Base-by-base conservation (phyloP, 2,329 filamentous ascomycete genomes). In the Scytalidium lignicola region DNA sequence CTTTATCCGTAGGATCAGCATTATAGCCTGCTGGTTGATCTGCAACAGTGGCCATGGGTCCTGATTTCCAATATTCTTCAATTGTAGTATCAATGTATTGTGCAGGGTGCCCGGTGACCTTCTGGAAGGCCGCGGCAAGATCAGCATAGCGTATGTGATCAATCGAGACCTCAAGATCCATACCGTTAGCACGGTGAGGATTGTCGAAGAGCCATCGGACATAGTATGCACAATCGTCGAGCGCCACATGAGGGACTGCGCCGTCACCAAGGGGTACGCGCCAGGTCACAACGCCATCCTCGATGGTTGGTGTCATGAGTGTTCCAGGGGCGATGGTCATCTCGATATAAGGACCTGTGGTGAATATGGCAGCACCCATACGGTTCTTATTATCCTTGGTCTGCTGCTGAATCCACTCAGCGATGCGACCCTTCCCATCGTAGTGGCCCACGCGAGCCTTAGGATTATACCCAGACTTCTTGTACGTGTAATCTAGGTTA, bases 141-240 rank as follows among this genome's bases (percentile, higher is more conserved):
- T 74, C 71, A 0, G 51, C 50, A 43, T 70, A 73, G 17, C 56
- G 52, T 42, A 75, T 61, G 32, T 71, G 65, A 2, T 64, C 72
- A 48, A 75, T 70, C 1, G 69, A 66, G 1, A 73, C 68, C 37
- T 71, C 62, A 8, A 77, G 68, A 47, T 76, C 65, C 58, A 75
- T 57, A 0, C 74, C 74, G 46, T 70, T 70, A 0, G 70, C 65
- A 18, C 66, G 62, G 7, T 67, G 62, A 0, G 65, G 64, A 54
- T 76, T 59, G 51, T 78, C 74, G 46, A 77, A 75, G 1, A 76
- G 61, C 71, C 71, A 77, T 17, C 70, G 65, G 13, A 68, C 72
- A 53, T 75, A 76, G 29, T 67, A 53, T 5, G 66, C 73, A 51
- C 71, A 73, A 56, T 78, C 74, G 19, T 74, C 72, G 2, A 76